phyloP scores from a whole-genome alignment of 2,329 filamentous ascomycete genomes.

The Clarireedia hainanense region DNA sequence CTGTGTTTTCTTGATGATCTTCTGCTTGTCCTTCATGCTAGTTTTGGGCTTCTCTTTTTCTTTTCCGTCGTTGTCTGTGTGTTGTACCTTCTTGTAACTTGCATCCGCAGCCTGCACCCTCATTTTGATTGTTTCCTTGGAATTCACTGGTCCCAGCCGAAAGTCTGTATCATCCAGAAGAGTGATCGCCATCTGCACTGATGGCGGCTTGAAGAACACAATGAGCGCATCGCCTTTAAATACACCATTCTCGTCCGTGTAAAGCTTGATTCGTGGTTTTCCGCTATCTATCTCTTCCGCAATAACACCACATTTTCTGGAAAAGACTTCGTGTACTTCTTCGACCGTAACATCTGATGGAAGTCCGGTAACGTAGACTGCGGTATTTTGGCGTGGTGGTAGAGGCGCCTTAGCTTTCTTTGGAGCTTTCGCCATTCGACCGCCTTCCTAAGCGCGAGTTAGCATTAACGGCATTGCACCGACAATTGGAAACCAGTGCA shows the following conservation, averaged over 20 bases:
- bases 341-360: constrained; percentile 70
- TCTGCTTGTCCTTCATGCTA: constrained; percentile 66
- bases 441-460: constrained; percentile 22
- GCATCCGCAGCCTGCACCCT: constrained; percentile 77
- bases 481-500: neutral
- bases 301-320: constrained; percentile 77
- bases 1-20: constrained; percentile 85
- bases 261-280: constrained; percentile 85
- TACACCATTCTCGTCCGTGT: constrained; percentile 68
- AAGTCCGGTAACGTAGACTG: constrained; percentile 84
- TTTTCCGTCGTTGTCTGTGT: constrained; percentile 39
- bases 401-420: constrained; percentile 30
- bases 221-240: constrained; percentile 93
- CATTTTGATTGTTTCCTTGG: constrained; percentile 51
- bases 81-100: constrained; percentile 83
- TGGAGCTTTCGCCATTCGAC: constrained; percentile 26
- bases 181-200: constrained; percentile 77
- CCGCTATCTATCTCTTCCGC: constrained; percentile 90
- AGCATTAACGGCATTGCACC: constrained; percentile 6
- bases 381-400: constrained; percentile 62
- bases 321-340: constrained; percentile 80
- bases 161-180: constrained; percentile 79
- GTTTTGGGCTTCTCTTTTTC: constrained; percentile 42
- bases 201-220: constrained; percentile 91
- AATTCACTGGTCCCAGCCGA: constrained; percentile 46